Conservation (phyloP, 768 basidiomycete species). For the Strobilomyces dryophilus region DNA sequence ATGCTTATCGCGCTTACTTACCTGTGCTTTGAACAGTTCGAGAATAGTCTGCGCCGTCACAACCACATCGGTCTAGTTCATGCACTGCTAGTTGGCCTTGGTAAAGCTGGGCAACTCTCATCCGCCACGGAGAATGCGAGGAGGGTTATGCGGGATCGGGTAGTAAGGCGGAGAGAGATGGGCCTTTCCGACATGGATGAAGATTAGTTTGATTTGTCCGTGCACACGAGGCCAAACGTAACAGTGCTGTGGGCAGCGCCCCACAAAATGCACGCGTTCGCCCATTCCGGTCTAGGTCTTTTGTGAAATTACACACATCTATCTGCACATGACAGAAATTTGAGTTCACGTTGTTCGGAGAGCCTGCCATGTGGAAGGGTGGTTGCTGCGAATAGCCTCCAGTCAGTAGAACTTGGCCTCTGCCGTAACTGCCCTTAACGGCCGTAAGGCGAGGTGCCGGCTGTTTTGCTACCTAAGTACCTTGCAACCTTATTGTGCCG, state of each 20-base stretch:
- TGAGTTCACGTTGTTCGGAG: constrained; percentile 1
- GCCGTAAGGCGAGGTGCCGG: not conserved
- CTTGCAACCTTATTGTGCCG: not conserved
- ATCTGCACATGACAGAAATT: not conserved
- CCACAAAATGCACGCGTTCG: not conserved
- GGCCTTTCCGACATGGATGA: constrained; percentile 41
- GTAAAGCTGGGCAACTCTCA: constrained; percentile 62
- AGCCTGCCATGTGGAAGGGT: not conserved
- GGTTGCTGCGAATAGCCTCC: constrained; percentile 8
- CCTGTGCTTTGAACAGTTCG: constrained; percentile 51
- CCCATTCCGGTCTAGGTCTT: not conserved
- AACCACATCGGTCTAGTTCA: constrained; percentile 84
- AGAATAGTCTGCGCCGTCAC: constrained; percentile 82
- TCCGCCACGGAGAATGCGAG: constrained; percentile 45
- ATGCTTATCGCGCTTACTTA: not conserved
- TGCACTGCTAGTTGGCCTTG: constrained; percentile 66
- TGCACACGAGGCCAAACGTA: not conserved
- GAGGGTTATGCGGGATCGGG: constrained; percentile 40
- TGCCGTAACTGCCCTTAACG: constrained; percentile 7
- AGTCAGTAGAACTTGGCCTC: constrained; percentile 6
- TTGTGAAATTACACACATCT: constrained; percentile 6
- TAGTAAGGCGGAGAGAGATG: constrained; percentile 37
- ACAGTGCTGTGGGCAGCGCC: not conserved
- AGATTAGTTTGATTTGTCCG: constrained; percentile 24
- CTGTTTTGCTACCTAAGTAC: not conserved